phyloP scores from a whole-genome alignment of 176 grass and related monocot species.

The Bolboschoenus planiculmis region DNA sequence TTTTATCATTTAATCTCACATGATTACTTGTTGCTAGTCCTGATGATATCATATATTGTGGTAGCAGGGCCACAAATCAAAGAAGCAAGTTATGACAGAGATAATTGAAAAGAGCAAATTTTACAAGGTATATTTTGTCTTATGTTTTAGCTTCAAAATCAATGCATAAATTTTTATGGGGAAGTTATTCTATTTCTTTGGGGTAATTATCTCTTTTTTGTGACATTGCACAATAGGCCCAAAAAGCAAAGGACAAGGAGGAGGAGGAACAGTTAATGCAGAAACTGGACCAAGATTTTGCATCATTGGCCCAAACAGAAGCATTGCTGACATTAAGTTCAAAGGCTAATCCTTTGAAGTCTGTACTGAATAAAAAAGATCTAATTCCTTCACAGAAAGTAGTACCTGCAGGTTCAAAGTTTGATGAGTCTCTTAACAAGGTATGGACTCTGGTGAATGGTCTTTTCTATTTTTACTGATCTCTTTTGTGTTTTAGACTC shows the following conservation, averaged over 20 bases:
- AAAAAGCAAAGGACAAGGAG: conserved; percentile 85
- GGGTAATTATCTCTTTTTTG: conserved; percentile 11
- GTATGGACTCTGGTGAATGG: conserved; percentile 9
- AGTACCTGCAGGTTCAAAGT: conserved; percentile 28
- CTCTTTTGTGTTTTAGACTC: background rate
- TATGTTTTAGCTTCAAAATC: background rate
- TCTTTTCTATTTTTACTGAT: background rate
- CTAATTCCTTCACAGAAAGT: conserved; percentile 21
- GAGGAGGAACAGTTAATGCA: conserved; percentile 70
- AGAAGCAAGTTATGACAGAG: conserved; percentile 98
- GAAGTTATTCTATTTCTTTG: background rate
- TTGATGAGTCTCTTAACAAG: conserved; percentile 46
- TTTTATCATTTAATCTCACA: background rate
- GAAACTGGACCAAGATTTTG: conserved; percentile 76
- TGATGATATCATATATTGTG: background rate
- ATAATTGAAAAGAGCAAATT: conserved; percentile 98
- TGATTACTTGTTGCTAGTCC: background rate
- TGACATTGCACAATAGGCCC: conserved; percentile 44
- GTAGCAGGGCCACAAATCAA: conserved; percentile 67
- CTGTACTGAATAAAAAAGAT: conserved; percentile 43
- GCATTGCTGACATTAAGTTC: conserved; percentile 43
- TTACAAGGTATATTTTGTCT: conserved; percentile 55
- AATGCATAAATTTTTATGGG: background rate
- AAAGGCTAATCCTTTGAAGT: conserved; percentile 39
- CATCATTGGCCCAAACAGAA: conserved; percentile 54